These are phyloP conservation scores for Pholiota adiposa DNA, from an alignment of 1,284 basidiomycete genomes.

Conservation along the genomic window DNA sequence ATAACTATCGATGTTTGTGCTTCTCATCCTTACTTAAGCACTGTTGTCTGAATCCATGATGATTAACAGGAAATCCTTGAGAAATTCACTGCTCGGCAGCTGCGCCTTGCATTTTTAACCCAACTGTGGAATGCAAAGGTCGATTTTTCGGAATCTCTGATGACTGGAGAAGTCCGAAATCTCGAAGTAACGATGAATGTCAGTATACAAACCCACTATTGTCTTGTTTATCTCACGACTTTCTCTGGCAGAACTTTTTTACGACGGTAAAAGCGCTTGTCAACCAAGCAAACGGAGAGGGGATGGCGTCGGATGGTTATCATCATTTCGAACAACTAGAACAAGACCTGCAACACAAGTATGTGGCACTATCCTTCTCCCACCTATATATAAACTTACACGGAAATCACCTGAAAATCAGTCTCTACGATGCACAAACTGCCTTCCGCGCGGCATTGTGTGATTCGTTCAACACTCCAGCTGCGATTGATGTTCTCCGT, in stretches of 20 bases:
- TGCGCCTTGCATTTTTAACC: slow-evolving; percentile 93
- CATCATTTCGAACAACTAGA: slow-evolving; percentile 72
- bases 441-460: slow-evolving; percentile 91
- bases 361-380: slow-evolving; percentile 24
- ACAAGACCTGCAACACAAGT: slow-evolving; percentile 68
- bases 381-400: slow-evolving; percentile 15
- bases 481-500: slow-evolving; percentile 77
- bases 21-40: background rate
- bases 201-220: slow-evolving; percentile 30
- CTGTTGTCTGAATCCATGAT: slow-evolving; percentile 5
- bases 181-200: slow-evolving; percentile 91
- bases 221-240: slow-evolving; percentile 1
- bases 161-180: slow-evolving; percentile 87
- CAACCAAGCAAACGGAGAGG: slow-evolving; percentile 53
- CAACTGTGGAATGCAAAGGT: slow-evolving; percentile 93
- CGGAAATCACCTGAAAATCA: slow-evolving; percentile 39
- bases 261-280: slow-evolving; percentile 84
- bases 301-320: slow-evolving; percentile 55
- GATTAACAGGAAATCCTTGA: slow-evolving; percentile 82
- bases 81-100: slow-evolving; percentile 85
- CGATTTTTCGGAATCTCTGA: slow-evolving; percentile 92
- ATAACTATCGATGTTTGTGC: slow-evolving; percentile 92
- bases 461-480: slow-evolving; percentile 97
- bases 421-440: slow-evolving; percentile 77
- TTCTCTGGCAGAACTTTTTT: slow-evolving; percentile 86